Evolutionary conservation across 2,329 filamentous ascomycete species (phyloP).

Genomic region (Lomentospora prolificans): DNA sequence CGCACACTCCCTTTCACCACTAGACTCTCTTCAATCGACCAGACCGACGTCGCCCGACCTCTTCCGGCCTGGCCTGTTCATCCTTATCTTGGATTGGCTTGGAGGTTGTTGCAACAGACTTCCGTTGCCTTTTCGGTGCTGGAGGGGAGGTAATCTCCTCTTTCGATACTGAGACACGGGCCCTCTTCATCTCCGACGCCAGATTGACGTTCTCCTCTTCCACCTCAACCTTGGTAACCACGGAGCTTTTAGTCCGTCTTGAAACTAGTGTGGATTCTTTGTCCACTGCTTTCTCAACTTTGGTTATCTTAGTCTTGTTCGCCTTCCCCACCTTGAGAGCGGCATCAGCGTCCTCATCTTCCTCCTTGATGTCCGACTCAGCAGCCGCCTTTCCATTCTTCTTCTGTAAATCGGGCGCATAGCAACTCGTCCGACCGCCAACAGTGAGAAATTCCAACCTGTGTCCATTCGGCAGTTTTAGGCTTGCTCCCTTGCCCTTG

Average conservation of each 20-base stretch:
- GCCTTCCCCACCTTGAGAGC: slow-evolving; percentile 17
- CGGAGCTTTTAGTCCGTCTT: not conserved
- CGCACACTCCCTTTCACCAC: not conserved
- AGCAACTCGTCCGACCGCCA: slow-evolving; percentile 82
- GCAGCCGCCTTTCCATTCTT: slow-evolving; percentile 38
- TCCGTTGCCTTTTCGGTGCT: slow-evolving; percentile 5
- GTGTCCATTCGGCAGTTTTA: slow-evolving; percentile 69
- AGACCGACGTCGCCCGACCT: slow-evolving; percentile 18
- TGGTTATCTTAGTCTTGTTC: slow-evolving; percentile 14
- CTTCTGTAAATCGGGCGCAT: slow-evolving; percentile 78
- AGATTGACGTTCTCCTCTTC: slow-evolving; percentile 19
- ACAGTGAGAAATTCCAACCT: slow-evolving; percentile 82
- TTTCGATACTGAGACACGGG: slow-evolving; percentile 16
- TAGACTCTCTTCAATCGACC: slow-evolving; percentile 16
- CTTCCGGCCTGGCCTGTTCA: not conserved
- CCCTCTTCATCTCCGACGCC: slow-evolving; percentile 8
- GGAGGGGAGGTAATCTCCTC: slow-evolving; percentile 8
- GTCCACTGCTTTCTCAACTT: not conserved
- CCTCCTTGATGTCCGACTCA: slow-evolving; percentile 13
- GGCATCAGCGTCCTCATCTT: slow-evolving; percentile 18
- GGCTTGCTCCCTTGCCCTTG: slow-evolving; percentile 69
- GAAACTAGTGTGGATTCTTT: not conserved
- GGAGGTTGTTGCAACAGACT: not conserved
- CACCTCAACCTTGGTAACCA: slow-evolving; percentile 16
- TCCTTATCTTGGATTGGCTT: not conserved